Conservation (phyloP, 306 rosid species). For the Inga laurina region DNA sequence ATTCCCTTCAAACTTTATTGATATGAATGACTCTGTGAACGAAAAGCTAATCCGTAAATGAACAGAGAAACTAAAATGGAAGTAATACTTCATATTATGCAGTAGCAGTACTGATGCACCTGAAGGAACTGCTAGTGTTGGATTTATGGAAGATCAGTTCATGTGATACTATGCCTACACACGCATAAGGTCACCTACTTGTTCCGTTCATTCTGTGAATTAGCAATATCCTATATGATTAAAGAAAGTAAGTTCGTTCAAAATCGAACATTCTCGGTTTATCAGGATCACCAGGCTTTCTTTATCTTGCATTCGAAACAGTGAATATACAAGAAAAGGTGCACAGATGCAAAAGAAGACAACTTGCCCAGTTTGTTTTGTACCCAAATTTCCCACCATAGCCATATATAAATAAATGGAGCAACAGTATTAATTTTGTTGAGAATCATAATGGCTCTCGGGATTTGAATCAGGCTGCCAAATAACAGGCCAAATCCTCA, state of each 20-base stretch:
- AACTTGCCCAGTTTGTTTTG: constrained; percentile 29
- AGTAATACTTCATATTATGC: neutral
- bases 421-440: constrained; percentile 28
- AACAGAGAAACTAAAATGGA: neutral
- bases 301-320: constrained; percentile 1
- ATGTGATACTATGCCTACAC: neutral
- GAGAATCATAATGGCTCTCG: constrained; percentile 30
- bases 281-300: neutral
- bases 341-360: neutral
- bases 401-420: constrained; percentile 7
- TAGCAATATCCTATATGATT: neutral
- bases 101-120: neutral
- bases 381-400: constrained; percentile 35
- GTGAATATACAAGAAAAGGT: neutral
- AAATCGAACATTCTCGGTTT: neutral
- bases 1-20: constrained; percentile 89
- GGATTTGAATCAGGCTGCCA: constrained; percentile 39
- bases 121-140: neutral
- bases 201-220: neutral
- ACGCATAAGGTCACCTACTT: neutral
- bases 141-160: neutral
- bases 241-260: neutral
- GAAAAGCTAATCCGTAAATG: constrained; percentile 15
- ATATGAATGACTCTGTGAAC: constrained; percentile 80
- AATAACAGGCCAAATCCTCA: constrained; percentile 34